A percentile compares a stretch with the other conserved stretches of the same genome.
These are phyloP conservation scores for Acrodontium crateriforme DNA, from an alignment of 2,329 filamentous ascomycete genomes.

Conservation along the genomic window DNA sequence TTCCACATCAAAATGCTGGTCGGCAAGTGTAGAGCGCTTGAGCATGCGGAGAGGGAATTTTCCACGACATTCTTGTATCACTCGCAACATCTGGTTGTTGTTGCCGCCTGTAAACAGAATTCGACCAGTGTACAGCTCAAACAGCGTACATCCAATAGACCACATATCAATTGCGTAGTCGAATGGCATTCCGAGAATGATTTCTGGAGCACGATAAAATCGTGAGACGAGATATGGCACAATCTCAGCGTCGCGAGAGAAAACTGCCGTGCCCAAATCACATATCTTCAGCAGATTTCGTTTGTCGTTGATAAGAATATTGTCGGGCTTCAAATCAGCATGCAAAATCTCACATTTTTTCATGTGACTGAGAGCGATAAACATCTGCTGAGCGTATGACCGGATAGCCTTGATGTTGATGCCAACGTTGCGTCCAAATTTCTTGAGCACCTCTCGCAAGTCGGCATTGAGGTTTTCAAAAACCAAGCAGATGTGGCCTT, in stretches of 20 bases:
- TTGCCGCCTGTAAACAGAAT: constrained; percentile 89
- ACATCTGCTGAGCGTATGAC: constrained; percentile 87
- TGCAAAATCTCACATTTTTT: constrained; percentile 89
- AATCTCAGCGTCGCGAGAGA: constrained; percentile 79
- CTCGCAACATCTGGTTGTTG: constrained; percentile 96
- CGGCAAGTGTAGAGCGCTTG: constrained; percentile 63
- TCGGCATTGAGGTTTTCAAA: constrained; percentile 94
- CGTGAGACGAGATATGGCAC: constrained; percentile 92
- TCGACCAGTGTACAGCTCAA: constrained; percentile 93
- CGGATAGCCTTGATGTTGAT: constrained; percentile 80
- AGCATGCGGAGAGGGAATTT: constrained; percentile 83
- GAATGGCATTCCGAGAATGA: constrained; percentile 92
- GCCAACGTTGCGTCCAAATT: constrained; percentile 87
- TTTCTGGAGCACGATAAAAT: constrained; percentile 93
- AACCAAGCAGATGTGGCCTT: constrained; percentile 87
- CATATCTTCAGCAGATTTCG: constrained; percentile 84
- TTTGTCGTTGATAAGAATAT: constrained; percentile 77
- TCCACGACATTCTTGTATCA: constrained; percentile 91
- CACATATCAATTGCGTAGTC: constrained; percentile 93
- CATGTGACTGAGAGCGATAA: constrained; percentile 74
- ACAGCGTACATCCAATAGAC: constrained; percentile 94
- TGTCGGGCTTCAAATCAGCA: constrained; percentile 94
- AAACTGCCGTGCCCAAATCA: constrained; percentile 90
- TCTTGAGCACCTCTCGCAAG: constrained; percentile 82
- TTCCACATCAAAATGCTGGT: constrained; percentile 69